Evolutionary conservation across 169 alveolate species (phyloP).

Genomic region (Cryptosporidium andersoni): DNA sequence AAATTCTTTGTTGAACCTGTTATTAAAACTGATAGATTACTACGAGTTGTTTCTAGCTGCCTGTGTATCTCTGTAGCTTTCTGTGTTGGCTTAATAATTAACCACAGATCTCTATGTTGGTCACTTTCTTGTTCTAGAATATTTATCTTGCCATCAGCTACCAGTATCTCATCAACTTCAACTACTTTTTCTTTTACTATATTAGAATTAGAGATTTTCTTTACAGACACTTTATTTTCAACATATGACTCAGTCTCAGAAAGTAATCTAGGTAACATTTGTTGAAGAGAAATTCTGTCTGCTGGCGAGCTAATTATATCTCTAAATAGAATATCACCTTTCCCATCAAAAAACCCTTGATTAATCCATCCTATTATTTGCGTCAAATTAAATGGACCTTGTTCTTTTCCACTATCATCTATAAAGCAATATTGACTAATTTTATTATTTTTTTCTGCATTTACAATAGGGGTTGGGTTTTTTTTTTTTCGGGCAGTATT

Average conservation of each 20-base stretch:
- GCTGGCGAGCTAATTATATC: constrained; percentile 60
- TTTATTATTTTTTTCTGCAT: not conserved
- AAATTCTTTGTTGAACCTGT: constrained; percentile 15
- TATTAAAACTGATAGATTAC: constrained; percentile 40
- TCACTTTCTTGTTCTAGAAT: constrained; percentile 56
- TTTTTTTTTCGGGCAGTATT: no score
- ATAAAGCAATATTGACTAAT: constrained; percentile 58
- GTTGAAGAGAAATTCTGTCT: constrained; percentile 56
- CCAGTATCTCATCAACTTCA: constrained; percentile 46
- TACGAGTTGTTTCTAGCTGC: constrained; percentile 21
- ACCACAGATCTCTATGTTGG: constrained; percentile 40
- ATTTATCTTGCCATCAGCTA: constrained; percentile 35
- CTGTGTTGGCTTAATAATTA: constrained; percentile 50
- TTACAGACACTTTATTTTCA: constrained; percentile 13
- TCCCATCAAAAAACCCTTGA: constrained; percentile 60
- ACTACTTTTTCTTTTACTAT: not conserved
- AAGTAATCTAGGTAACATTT: constrained; percentile 52
- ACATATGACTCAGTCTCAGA: constrained; percentile 31
- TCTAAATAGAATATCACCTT: constrained; percentile 55
- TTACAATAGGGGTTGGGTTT: no score
- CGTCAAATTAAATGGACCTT: constrained; percentile 54
- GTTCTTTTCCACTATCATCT: constrained; percentile 56
- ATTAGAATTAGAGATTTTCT: constrained; percentile 6
- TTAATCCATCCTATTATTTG: constrained; percentile 64
- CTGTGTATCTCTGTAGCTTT: constrained; percentile 51